Conservation (phyloP, 352 stramenopile genomes). For the Pythium folliculosum region DNA sequence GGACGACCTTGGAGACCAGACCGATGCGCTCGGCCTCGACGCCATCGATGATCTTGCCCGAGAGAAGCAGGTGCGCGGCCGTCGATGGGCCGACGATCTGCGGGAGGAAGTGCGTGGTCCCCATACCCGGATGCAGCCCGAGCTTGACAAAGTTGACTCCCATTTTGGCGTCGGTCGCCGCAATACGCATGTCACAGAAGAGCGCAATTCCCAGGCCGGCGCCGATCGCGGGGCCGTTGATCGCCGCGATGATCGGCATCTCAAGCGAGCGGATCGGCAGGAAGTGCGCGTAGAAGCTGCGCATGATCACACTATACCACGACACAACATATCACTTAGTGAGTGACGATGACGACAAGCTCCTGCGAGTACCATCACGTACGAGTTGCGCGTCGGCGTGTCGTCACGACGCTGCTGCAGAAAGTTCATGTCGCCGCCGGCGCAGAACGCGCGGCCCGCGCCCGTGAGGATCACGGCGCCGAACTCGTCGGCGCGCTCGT, state of each 20-base stretch:
- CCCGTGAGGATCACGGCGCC: conserved; percentile 79
- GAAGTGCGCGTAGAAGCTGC: conserved; percentile 84
- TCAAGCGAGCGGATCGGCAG: conserved; percentile 74
- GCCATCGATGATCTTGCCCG: conserved; percentile 75
- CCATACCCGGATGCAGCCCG: conserved; percentile 88
- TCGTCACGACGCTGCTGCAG: conserved; percentile 60
- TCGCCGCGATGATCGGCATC: conserved; percentile 80
- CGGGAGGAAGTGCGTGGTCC: conserved; percentile 78
- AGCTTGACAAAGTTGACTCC: conserved; percentile 89
- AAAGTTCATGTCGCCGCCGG: conserved; percentile 85
- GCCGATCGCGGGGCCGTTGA: conserved; percentile 85
- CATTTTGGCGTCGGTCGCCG: conserved; percentile 65
- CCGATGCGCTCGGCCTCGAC: conserved; percentile 50
- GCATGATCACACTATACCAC: conserved; percentile 64
- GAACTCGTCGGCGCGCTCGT: conserved; percentile 47
- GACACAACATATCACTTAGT: neutral
- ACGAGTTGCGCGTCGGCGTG: conserved; percentile 78
- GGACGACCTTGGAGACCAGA: conserved; percentile 53
- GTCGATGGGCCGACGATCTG: conserved; percentile 56
- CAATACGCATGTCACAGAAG: conserved; percentile 82
- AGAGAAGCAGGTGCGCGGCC: conserved; percentile 76
- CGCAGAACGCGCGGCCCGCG: conserved; percentile 79
- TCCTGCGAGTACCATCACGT: neutral
- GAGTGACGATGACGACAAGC: neutral
- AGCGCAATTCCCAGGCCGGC: conserved; percentile 81